Evolutionary conservation across 2,329 filamentous ascomycete genomes (phyloP).

Genomic region (Myriosclerotinia curreyana): DNA sequence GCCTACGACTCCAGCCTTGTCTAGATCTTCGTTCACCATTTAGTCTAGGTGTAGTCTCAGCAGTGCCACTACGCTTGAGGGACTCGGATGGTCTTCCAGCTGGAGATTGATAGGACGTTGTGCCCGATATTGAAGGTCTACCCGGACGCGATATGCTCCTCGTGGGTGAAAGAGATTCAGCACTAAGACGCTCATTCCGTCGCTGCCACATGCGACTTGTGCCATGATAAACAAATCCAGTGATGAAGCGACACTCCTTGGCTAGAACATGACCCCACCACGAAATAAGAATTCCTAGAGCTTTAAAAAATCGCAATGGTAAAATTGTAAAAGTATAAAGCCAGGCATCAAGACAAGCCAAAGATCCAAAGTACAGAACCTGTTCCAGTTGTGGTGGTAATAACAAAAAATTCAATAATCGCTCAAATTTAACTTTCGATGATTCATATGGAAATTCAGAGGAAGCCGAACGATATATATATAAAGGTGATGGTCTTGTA

Average conservation of each 20-base stretch:
- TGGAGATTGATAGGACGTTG: slow-evolving; percentile 33
- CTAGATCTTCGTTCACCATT: slow-evolving; percentile 34
- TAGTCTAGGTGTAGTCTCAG: slow-evolving; percentile 28
- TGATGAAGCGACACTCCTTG: slow-evolving; percentile 69
- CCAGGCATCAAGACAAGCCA: slow-evolving; percentile 94
- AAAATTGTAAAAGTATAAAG: slow-evolving; percentile 95
- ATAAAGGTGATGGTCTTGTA: slow-evolving; percentile 60
- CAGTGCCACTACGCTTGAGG: slow-evolving; percentile 21
- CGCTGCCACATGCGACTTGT: slow-evolving; percentile 72
- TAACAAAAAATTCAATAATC: slow-evolving; percentile 82
- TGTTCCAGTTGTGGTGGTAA: slow-evolving; percentile 80
- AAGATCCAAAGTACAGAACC: slow-evolving; percentile 79
- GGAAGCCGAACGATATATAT: slow-evolving; percentile 58
- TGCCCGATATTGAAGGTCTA: slow-evolving; percentile 31
- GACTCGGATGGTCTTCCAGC: slow-evolving; percentile 27
- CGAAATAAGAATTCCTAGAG: slow-evolving; percentile 68
- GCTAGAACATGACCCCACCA: slow-evolving; percentile 75
- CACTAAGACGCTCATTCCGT: slow-evolving; percentile 47
- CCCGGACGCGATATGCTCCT: slow-evolving; percentile 35
- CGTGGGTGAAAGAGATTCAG: slow-evolving; percentile 31
- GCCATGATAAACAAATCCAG: slow-evolving; percentile 75
- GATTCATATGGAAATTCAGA: slow-evolving; percentile 79
- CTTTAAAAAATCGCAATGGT: slow-evolving; percentile 81
- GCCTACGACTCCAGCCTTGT: slow-evolving; percentile 43
- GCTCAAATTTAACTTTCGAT: slow-evolving; percentile 85